Percentiles rank a stretch among this genome's conserved stretches.
phyloP scores from a whole-genome alignment of 495 filamentous ascomycete species.

The Xeromyces bisporus region DNA sequence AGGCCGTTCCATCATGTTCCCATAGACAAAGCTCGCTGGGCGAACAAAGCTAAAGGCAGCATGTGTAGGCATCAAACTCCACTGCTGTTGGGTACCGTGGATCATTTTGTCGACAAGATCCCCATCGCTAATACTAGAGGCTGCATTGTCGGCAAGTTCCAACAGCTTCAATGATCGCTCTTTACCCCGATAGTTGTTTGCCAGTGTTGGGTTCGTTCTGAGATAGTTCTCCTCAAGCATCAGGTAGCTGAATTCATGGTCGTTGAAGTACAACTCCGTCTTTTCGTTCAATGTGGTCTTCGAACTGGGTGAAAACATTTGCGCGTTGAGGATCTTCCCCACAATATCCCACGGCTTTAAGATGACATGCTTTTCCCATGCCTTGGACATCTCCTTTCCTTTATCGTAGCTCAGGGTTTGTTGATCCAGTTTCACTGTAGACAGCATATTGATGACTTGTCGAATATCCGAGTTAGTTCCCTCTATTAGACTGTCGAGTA shows the following conservation, averaged over 20 bases:
- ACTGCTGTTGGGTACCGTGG: constrained; percentile 92
- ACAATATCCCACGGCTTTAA: constrained; percentile 98
- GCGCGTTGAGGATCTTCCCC: constrained; percentile 73
- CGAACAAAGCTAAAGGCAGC: constrained; percentile 91
- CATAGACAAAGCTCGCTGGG: constrained; percentile 79
- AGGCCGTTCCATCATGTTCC: constrained; percentile 44
- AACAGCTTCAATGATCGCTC: constrained; percentile 62
- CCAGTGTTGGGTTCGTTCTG: constrained; percentile 51
- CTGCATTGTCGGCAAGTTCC: constrained; percentile 71
- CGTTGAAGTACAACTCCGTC: constrained; percentile 97
- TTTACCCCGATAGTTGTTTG: constrained; percentile 39
- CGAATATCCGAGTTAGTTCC: constrained; percentile 90
- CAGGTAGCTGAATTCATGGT: constrained; percentile 87
- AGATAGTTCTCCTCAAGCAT: constrained; percentile 99
- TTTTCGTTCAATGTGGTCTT: constrained; percentile 87
- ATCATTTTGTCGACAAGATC: constrained; percentile 97
- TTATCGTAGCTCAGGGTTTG: constrained; percentile 61
- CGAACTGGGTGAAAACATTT: constrained; percentile 66
- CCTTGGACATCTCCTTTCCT: constrained; percentile 82
- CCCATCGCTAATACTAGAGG: constrained; percentile 90
- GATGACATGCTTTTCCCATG: constrained; percentile 94
- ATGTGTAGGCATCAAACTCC: constrained; percentile 94
- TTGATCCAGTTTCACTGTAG: constrained; percentile 78
- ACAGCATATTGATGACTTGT: constrained; percentile 97
- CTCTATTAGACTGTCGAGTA: constrained; percentile 91